Evolutionary conservation across 345 rosid genomes (phyloP).

Genomic region (Atalantia buxifolia): DNA sequence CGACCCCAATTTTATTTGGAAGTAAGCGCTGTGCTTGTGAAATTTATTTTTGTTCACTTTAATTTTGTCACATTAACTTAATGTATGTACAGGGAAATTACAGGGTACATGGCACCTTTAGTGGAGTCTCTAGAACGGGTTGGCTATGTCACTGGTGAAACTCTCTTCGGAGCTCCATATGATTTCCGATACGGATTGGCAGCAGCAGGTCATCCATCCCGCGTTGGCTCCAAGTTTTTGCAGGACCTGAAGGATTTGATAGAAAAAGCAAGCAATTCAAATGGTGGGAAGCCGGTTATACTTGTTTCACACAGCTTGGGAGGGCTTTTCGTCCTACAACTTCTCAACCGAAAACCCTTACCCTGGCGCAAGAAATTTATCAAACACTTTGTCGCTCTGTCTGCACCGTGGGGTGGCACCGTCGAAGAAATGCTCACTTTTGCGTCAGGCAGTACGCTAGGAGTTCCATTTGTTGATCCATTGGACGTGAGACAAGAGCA

Average conservation of each 20-base stretch:
- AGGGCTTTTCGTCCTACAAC: conserved; percentile 64
- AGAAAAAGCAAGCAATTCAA: conserved; percentile 53
- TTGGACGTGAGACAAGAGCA: conserved; percentile 66
- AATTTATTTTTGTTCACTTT: too few relatives aligned
- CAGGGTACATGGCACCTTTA: conserved; percentile 67
- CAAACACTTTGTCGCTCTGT: conserved; percentile 73
- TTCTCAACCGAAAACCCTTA: conserved; percentile 55
- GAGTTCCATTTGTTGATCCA: conserved; percentile 80
- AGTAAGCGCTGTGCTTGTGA: conserved; percentile 33
- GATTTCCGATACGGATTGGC: conserved; percentile 88
- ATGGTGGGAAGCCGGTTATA: conserved; percentile 68
- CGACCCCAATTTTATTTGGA: conserved; percentile 61
- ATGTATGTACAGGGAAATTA: conserved; percentile 30
- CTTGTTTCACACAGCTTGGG: conserved; percentile 85
- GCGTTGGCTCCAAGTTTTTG: conserved; percentile 60
- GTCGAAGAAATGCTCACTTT: conserved; percentile 60
- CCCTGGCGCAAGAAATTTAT: conserved; percentile 63
- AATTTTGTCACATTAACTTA: not conserved
- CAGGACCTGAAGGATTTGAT: conserved; percentile 56
- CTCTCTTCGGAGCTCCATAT: conserved; percentile 79
- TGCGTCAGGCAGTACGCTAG: conserved; percentile 67
- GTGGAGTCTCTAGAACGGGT: conserved; percentile 53
- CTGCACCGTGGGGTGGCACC: conserved; percentile 84
- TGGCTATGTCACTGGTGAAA: conserved; percentile 61
- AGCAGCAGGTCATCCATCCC: conserved; percentile 57